Base-by-base conservation (phyloP, 1,139 yeast genomes). In the Tardiomyces blankii region DNA sequence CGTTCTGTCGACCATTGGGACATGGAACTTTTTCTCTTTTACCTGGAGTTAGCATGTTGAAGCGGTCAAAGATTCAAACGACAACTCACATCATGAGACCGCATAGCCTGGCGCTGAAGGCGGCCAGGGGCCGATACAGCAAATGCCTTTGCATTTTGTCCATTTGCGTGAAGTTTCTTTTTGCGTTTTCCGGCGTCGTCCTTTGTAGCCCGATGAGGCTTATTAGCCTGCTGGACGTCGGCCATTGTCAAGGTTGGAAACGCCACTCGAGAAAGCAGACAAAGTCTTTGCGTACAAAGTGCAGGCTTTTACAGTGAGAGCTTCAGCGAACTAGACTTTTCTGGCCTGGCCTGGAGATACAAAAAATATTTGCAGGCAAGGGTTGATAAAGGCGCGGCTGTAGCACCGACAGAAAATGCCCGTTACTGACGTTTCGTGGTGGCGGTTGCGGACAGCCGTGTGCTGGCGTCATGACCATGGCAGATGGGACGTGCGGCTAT, bases 1-100 rank as follows among this genome's bases (percentile, higher is more conserved):
- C 0, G 97, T 88, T 57, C 98, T 74, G 61, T 91, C 96, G 44
- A 91, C 84, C 96, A 91, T 88, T 14, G 98, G 98, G 27, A 89
- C 96, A 71, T 91, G 98, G 59, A 84, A 74, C 62, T 80, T 84
- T 62, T 76, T 81, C 64, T 93, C 98, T 54, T 81, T 82, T 44
- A 69, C 16, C 35, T 30, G 16, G 16, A 16, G 45, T 40, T 40
- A 43, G 49, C 27, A 25, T 5, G 21, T 27, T 27, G 30, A 8
- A 27, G 12, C 30, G 23, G 21, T 25, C 39, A 12, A 35, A 16
- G 12, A 35, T 16, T 13, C 11, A 13, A 14, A 35, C 25, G 25
- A 21, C 16, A 30, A 30, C 35, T 3, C 9, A 30, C 80, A 62
- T 91, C 99, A 51, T 83, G 82, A 9, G 94, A 69, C 64, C 98